Evolutionary conservation across 2,329 filamentous ascomycete species (phyloP), one percentile per base, ranked within the genome.

Genomic region (Trichoderma simmonsii): DNA sequence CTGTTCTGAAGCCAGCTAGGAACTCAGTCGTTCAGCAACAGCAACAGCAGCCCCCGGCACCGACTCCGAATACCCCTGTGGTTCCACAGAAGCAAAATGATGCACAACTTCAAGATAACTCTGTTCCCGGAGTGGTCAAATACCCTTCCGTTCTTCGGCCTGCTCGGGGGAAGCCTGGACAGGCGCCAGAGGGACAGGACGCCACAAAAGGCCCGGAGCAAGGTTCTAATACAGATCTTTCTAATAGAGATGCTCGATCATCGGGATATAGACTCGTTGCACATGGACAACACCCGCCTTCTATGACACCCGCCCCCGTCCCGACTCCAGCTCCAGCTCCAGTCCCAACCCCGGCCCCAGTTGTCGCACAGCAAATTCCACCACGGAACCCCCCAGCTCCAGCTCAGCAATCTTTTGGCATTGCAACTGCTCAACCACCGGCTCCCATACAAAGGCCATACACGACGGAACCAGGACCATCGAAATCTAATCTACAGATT

Each of bases 81-180:
- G 32, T 24, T 39, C 32, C 21, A 4, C 14, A 28, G 21, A 24
- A 15, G 5, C 60, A 62, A 39, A 24, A 26, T 24, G 32, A 62
- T 28, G 14, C 60, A 12, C 3, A 24, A 12, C 1, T 21, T 26
- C 60, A 48, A 9, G 60, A 30, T 63, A 14, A 5, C 24, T 28
- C 21, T 28, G 28, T 30, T 6, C 21, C 65, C 11, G 60, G 60
- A 14, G 48, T 74, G 21, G 63, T 72, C n/a, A 72, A 73, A 24
- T 63, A 74, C 39, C 73, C 75, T 14, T 75, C 73, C 32, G 59
- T 75, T n/a, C 66, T 75, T 8, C 70, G 64, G 43, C 75, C 75
- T 18, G 74, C 71, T 15, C 73, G 72, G 9, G 74, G 73, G 30
- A 71, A 56, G 3, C 71, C 66, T 48, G 67, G 51, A 54, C 59